Conservation (phyloP, 768 basidiomycete species). For the Phaffia australis region DNA sequence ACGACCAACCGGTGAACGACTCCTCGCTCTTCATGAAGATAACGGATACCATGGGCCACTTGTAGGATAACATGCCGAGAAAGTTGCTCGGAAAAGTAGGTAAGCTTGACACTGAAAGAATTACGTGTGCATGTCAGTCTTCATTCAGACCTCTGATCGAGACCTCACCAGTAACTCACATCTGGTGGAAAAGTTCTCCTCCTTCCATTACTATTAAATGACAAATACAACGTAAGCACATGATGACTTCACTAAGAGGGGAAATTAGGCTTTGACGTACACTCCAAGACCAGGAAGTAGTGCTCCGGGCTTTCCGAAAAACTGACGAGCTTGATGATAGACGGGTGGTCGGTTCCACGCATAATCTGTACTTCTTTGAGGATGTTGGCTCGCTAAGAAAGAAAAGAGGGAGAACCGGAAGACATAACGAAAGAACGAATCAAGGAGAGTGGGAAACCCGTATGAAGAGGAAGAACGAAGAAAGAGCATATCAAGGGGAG, state of each 20-base stretch:
- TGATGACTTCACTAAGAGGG: not conserved
- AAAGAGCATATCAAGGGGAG: conserved; percentile 2
- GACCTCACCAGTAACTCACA: conserved; percentile 35
- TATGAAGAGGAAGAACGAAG: not conserved
- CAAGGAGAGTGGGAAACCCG: conserved; percentile 5
- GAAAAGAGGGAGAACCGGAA: conserved; percentile 5
- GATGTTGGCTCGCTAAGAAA: conserved; percentile 79
- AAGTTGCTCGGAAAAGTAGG: conserved; percentile 97
- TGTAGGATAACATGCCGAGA: conserved; percentile 93
- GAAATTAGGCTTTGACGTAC: conserved; percentile 42
- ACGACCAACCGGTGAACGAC: conserved; percentile 72
- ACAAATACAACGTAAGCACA: not conserved
- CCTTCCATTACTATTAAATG: conserved; percentile 72
- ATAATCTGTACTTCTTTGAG: conserved; percentile 99
- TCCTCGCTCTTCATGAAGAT: conserved; percentile 93
- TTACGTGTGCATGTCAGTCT: not conserved
- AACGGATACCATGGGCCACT: conserved; percentile 83
- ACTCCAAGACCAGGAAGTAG: conserved; percentile 87
- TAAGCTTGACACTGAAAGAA: conserved; percentile 63
- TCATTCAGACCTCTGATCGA: no score
- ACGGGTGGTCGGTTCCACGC: conserved; percentile 85
- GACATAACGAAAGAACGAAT: conserved; percentile 30
- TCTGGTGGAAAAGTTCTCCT: conserved; percentile 96
- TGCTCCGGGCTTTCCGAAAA: conserved; percentile 88
- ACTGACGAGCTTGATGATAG: conserved; percentile 78